These are phyloP conservation scores for Citrus reticulata DNA, from an alignment of 345 rosid genomes.

Conservation along the genomic window DNA sequence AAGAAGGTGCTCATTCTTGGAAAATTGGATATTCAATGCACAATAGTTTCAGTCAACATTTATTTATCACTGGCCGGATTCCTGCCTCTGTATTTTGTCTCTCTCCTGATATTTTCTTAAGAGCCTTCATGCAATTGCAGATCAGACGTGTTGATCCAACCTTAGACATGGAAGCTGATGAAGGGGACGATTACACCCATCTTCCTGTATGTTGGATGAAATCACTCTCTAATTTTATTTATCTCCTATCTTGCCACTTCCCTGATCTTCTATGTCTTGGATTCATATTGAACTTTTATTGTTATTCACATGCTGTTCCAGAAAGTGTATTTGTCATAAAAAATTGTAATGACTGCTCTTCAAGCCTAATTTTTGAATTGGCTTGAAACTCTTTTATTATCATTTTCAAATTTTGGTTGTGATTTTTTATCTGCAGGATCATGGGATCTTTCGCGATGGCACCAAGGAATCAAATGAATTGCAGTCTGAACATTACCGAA, in stretches of 20 bases:
- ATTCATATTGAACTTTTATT: neutral
- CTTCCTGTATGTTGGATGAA: constrained; percentile 61
- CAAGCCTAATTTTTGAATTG: constrained; percentile 1
- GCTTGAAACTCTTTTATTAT: neutral
- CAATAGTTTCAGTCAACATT: neutral
- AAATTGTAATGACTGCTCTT: neutral
- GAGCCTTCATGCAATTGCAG: constrained; percentile 35
- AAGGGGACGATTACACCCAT: constrained; percentile 94
- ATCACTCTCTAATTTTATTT: neutral
- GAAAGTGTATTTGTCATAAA: neutral
- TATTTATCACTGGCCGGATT: neutral
- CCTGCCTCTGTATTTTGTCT: neutral
- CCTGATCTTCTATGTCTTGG: neutral
- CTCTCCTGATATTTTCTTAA: constrained; percentile 11
- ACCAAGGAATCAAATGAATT: constrained; percentile 52
- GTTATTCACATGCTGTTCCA: neutral
- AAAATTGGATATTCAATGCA: neutral
- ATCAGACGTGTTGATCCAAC: constrained; percentile 92
- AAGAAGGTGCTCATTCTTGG: constrained; percentile 54
- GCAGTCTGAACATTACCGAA: constrained; percentile 45
- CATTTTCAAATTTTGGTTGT: constrained; percentile 3
- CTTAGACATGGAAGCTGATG: constrained; percentile 90
- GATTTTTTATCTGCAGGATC: constrained; percentile 49
- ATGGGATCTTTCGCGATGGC: constrained; percentile 73
- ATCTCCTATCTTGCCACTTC: neutral